A percentile compares a stretch with the other conserved stretches of the same genome.
Conservation (phyloP, 345 rosid species). For the Gossypium herbaceum region DNA sequence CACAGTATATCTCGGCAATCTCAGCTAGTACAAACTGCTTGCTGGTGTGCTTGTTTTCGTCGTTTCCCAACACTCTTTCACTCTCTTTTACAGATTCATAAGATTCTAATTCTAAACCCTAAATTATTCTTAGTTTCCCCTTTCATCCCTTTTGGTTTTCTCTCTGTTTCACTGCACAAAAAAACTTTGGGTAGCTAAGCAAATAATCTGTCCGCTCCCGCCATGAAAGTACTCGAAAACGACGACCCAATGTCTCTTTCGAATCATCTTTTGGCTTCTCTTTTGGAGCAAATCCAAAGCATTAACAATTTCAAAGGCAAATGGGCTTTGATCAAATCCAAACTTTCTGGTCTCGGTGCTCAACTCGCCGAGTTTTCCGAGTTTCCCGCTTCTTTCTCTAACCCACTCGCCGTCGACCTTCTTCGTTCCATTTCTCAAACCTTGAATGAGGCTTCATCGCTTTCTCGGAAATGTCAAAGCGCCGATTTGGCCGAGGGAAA, state of each 20-base stretch:
- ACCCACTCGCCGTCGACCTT: conserved; percentile 57
- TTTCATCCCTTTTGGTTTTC: not conserved
- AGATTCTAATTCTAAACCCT: conserved; percentile 2
- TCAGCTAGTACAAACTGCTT: not conserved
- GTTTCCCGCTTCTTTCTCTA: conserved; percentile 41
- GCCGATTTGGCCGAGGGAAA: conserved; percentile 63
- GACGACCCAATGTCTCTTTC: conserved; percentile 40
- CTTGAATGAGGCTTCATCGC: conserved; percentile 42
- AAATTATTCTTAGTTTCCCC: not conserved
- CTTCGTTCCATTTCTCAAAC: conserved; percentile 44
- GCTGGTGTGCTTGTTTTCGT: not conserved
- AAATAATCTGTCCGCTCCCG: conserved; percentile 7
- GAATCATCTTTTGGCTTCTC: conserved; percentile 34
- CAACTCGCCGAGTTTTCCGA: conserved; percentile 63
- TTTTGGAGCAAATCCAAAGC: conserved; percentile 39
- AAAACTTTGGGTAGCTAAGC: not conserved
- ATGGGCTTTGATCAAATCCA: conserved; percentile 63
- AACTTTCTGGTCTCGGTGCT: conserved; percentile 52
- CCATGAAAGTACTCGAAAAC: conserved; percentile 52
- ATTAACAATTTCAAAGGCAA: conserved; percentile 59
- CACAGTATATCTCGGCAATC: not conserved
- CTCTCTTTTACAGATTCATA: not conserved
- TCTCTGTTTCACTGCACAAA: not conserved
- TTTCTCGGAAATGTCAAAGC: conserved; percentile 48
- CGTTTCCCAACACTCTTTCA: not conserved